Evolutionary conservation across 805 yeast species (phyloP).

Genomic region (Candida glaebosa): DNA sequence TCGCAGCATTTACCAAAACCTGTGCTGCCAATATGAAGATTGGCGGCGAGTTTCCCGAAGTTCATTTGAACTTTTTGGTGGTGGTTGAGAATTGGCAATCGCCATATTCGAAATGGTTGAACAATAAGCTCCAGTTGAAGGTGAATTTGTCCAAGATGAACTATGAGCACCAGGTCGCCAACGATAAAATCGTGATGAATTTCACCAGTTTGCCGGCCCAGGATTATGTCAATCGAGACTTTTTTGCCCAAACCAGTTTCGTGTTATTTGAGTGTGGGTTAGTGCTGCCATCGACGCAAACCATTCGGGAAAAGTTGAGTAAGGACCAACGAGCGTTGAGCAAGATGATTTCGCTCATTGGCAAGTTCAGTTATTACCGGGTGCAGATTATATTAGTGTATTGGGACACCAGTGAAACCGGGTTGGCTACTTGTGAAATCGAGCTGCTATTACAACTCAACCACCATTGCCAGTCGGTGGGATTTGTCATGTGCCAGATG

Average conservation of each 20-base stretch:
- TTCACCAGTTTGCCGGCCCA: conserved; percentile 42
- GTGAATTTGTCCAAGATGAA: conserved; percentile 23
- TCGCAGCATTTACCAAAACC: conserved; percentile 28
- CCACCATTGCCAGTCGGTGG: conserved; percentile 7
- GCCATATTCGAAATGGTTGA: conserved; percentile 48
- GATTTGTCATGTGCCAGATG: conserved; percentile 33
- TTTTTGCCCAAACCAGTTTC: conserved; percentile 39
- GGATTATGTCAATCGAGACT: conserved; percentile 29
- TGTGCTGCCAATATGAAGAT: conserved; percentile 25
- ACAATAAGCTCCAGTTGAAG: conserved; percentile 38
- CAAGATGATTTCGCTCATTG: conserved; percentile 32
- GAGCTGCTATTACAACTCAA: conserved; percentile 14
- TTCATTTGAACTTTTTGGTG: conserved; percentile 34
- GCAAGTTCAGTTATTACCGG: conserved; percentile 33
- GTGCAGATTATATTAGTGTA: conserved; percentile 38
- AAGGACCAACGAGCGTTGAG: conserved; percentile 34
- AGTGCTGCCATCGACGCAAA: conserved; percentile 10
- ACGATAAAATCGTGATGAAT: conserved; percentile 25
- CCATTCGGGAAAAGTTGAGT: conserved; percentile 28
- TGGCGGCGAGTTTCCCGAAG: conserved; percentile 16
- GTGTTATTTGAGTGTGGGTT: conserved; percentile 54
- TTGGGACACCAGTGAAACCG: conserved; percentile 35
- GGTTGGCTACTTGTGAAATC: conserved; percentile 14
- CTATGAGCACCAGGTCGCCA: conserved; percentile 23
- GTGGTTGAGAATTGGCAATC: conserved; percentile 48